phyloP scores from a whole-genome alignment of 2,329 filamentous ascomycete genomes.

The Zalaria sp. region DNA sequence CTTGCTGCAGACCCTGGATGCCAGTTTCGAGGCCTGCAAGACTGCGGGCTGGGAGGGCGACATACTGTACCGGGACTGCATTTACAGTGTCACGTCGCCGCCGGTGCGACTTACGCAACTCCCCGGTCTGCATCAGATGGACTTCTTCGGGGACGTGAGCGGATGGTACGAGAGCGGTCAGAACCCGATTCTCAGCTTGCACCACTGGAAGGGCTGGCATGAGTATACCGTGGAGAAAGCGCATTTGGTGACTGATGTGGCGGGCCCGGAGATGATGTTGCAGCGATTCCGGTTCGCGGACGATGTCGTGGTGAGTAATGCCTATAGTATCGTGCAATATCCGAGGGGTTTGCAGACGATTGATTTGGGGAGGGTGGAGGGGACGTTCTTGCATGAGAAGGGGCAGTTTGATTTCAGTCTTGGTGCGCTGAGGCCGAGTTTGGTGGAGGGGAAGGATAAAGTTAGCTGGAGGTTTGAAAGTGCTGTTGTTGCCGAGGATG shows the following conservation, averaged over 20 bases:
- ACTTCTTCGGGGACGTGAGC: conserved; percentile 12
- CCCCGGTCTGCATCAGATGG: conserved; percentile 14
- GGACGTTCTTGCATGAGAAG: conserved; percentile 9
- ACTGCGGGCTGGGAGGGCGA: conserved; percentile 9
- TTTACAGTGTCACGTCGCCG: conserved; percentile 12
- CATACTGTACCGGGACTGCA: conserved; percentile 14
- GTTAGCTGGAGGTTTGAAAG: conserved; percentile 12
- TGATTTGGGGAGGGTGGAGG: conserved; percentile 13
- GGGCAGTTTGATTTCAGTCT: conserved; percentile 13
- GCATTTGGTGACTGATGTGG: conserved; percentile 11
- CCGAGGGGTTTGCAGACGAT: conserved; percentile 10
- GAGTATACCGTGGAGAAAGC: conserved; percentile 7
- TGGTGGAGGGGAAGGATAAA: conserved; percentile 10
- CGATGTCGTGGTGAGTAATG: conserved; percentile 13
- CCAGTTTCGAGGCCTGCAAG: conserved; percentile 10
- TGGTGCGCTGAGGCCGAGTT: conserved; percentile 10
- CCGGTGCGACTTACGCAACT: conserved; percentile 13
- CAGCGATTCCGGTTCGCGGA: conserved; percentile 13
- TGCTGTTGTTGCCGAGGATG: conserved; percentile 8
- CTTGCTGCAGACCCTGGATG: conserved; percentile 11
- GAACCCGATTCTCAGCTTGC: conserved; percentile 11
- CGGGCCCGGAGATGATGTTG: conserved; percentile 12
- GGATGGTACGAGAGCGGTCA: conserved; percentile 15
- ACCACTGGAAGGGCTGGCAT: conserved; percentile 17
- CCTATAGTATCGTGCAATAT: conserved; percentile 13